Evolutionary conservation across 441 rosid genomes (phyloP).

Genomic region (Codiaeum variegatum): DNA sequence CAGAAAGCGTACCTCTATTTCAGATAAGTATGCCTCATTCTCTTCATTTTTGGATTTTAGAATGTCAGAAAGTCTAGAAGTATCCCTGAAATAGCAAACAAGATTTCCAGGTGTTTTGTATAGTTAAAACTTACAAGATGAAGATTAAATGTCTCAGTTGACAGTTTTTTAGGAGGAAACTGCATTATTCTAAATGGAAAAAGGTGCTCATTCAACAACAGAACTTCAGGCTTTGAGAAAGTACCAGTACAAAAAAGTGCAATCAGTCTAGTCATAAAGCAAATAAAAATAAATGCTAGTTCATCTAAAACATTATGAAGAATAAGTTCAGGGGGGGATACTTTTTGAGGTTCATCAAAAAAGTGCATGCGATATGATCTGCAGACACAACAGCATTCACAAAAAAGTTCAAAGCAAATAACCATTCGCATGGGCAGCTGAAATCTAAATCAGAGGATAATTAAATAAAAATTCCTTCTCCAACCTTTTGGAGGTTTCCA

Average conservation of each 20-base stretch:
- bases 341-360: background rate
- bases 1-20: constrained; percentile 71
- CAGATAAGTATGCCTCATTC: constrained; percentile 86
- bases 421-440: background rate
- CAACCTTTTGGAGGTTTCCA: constrained; percentile 83
- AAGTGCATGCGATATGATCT: background rate
- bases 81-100: constrained; percentile 53
- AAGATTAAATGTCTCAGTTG: background rate
- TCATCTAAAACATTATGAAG: background rate
- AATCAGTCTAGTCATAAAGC: background rate
- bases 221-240: background rate
- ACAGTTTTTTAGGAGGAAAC: background rate
- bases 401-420: background rate
- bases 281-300: background rate
- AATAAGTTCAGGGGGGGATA: background rate
- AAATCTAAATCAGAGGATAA: background rate
- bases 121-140: background rate
- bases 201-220: background rate
- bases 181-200: background rate
- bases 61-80: constrained; percentile 48
- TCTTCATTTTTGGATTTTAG: constrained; percentile 86
- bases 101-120: constrained; percentile 15
- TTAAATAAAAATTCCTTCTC: background rate
- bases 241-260: background rate
- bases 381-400: background rate